Evolutionary conservation across 108 stramenopile genomes (phyloP).

Genomic region (Aurantiochytrium sp.): DNA sequence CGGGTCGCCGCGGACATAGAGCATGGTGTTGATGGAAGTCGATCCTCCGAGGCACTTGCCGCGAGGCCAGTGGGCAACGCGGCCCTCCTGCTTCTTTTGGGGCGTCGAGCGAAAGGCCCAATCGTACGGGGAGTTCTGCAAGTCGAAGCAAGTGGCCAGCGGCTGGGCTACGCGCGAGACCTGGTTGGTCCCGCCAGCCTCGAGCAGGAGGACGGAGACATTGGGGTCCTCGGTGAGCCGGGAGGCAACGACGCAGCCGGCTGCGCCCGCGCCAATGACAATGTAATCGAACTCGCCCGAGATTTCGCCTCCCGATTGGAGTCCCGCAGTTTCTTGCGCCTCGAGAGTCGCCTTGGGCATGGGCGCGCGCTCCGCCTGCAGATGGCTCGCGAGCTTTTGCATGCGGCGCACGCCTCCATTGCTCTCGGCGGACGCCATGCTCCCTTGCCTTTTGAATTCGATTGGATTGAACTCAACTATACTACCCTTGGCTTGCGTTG

Average conservation of each 20-base stretch:
- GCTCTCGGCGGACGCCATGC: background rate
- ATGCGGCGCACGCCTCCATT: background rate
- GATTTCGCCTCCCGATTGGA: background rate
- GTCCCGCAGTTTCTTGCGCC: background rate
- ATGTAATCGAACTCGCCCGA: constrained; percentile 55
- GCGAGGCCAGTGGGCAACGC: constrained; percentile 33
- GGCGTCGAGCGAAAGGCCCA: background rate
- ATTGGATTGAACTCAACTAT: too few relatives aligned
- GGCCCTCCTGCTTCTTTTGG: constrained; percentile 5
- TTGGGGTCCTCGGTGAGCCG: constrained; percentile 35
- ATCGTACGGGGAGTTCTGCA: background rate
- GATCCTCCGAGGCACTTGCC: constrained; percentile 47
- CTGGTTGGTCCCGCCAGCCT: constrained; percentile 34
- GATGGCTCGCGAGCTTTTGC: background rate
- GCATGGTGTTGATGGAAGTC: constrained; percentile 40
- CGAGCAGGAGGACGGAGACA: constrained; percentile 38
- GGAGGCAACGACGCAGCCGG: constrained; percentile 63
- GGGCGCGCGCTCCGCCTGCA: background rate
- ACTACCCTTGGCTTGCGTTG: too few relatives aligned
- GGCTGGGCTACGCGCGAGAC: background rate
- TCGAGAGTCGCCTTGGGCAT: background rate
- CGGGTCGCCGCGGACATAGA: constrained; percentile 41
- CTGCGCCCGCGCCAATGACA: constrained; percentile 65
- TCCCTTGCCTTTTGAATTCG: too few relatives aligned
- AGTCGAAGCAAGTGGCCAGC: background rate